Evolutionary conservation across 2,329 filamentous ascomycete species (phyloP).

Genomic region (Colletotrichum plurivorum): DNA sequence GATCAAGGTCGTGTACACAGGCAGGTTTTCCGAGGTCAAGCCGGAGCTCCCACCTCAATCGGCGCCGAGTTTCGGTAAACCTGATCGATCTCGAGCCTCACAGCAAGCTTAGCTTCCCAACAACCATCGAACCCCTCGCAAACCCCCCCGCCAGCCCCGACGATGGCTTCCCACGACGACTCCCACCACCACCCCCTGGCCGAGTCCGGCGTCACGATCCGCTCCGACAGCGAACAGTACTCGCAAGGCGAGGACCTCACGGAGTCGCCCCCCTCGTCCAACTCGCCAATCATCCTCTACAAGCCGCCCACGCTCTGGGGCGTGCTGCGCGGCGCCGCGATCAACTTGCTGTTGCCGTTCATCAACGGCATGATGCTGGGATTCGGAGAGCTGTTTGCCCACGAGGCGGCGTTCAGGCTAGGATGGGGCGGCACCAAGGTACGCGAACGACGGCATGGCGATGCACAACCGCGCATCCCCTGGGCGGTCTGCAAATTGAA

Average conservation of each 20-base stretch:
- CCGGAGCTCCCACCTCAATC: slow-evolving; percentile 27
- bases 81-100: slow-evolving; percentile 10
- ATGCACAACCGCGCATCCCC: not conserved
- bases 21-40: slow-evolving; percentile 39
- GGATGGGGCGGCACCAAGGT: slow-evolving; percentile 97
- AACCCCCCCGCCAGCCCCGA: slow-evolving; percentile 26
- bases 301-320: slow-evolving; percentile 90
- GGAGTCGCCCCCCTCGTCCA: slow-evolving; percentile 72
- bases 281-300: slow-evolving; percentile 85
- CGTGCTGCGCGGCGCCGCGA: slow-evolving; percentile 87
- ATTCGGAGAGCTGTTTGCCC: slow-evolving; percentile 96
- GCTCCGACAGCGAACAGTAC: slow-evolving; percentile 88
- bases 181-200: slow-evolving; percentile 64
- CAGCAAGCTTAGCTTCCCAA: not conserved
- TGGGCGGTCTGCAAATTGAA: not conserved
- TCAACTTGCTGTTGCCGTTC: slow-evolving; percentile 95
- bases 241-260: slow-evolving; percentile 75
- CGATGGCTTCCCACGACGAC: slow-evolving; percentile 68
- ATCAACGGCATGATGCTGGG: slow-evolving; percentile 99
- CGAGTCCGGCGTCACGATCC: slow-evolving; percentile 82
- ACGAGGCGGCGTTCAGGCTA: slow-evolving; percentile 92
- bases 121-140: not conserved
- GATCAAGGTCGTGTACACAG: not conserved
- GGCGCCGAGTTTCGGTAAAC: slow-evolving; percentile 35
- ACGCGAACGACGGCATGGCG: slow-evolving; percentile 48